A percentile compares a stretch with the other conserved stretches of the same genome.
Evolutionary conservation across 2,329 filamentous ascomycete species (phyloP).

Genomic region (Beauveria asiatica): DNA sequence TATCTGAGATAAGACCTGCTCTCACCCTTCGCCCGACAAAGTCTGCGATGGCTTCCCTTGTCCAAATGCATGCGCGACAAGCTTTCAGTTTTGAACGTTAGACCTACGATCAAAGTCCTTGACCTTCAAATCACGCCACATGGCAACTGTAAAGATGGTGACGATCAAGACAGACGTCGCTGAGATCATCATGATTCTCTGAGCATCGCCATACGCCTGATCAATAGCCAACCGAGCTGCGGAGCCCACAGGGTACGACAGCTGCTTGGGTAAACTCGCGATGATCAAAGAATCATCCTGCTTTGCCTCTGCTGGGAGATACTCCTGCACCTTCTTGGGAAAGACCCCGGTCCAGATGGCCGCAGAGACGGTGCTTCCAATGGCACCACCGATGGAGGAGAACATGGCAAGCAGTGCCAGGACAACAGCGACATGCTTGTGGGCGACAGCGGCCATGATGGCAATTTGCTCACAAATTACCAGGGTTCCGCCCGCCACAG

Average conservation of each 20-base stretch:
- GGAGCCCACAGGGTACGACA: not conserved
- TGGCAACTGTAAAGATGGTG: not conserved
- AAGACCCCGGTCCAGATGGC: slow-evolving; percentile 7
- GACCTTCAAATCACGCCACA: slow-evolving; percentile 6
- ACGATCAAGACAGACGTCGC: not conserved
- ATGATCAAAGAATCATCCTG: not conserved
- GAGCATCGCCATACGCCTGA: not conserved
- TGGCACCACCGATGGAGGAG: not conserved
- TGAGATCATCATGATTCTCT: slow-evolving; percentile 5
- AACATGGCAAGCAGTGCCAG: not conserved
- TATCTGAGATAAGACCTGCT: too few relatives aligned
- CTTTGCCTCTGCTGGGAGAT: not conserved
- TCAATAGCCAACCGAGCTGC: not conserved
- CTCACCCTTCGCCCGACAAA: too few relatives aligned
- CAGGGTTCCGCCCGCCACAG: slow-evolving; percentile 47
- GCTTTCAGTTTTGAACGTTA: not conserved
- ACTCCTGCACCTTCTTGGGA: not conserved
- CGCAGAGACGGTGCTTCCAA: not conserved
- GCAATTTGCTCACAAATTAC: slow-evolving; percentile 51
- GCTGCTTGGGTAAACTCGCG: not conserved
- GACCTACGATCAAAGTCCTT: not conserved
- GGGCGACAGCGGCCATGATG: slow-evolving; percentile 47
- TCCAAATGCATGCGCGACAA: not conserved
- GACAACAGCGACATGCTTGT: slow-evolving; percentile 19
- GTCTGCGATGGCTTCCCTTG: too few relatives aligned